Evolutionary conservation across 371 early-diverging fungal genomes (phyloP).

Genomic region (Amoeboaphelidium protococcarum): DNA sequence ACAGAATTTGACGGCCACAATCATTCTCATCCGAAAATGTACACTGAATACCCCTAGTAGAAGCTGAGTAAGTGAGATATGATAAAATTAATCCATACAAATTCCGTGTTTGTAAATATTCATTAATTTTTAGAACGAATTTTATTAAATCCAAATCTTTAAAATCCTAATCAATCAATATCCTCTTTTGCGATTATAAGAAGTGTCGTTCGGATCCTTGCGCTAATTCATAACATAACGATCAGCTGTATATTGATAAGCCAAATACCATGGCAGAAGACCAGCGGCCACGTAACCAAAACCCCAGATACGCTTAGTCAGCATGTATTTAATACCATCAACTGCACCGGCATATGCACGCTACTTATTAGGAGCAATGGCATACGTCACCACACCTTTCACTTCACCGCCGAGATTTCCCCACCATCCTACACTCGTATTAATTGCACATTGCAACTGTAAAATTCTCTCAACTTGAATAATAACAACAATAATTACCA

Average conservation of each 20-base stretch:
- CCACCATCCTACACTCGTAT: neutral
- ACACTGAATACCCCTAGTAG: no score
- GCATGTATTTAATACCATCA: neutral
- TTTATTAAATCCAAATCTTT: no score
- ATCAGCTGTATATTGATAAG: neutral
- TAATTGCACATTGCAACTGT: no score
- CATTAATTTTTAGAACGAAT: no score
- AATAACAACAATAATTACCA: no score
- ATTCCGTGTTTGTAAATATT: no score
- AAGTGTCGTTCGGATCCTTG: neutral
- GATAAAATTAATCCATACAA: no score
- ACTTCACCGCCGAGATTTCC: neutral
- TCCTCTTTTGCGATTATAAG: neutral
- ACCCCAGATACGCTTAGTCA: neutral
- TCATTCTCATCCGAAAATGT: no score
- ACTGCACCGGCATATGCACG: neutral
- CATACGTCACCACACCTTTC: neutral
- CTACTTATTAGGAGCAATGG: neutral
- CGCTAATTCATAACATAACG: neutral
- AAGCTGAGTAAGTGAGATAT: no score
- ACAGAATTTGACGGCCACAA: no score
- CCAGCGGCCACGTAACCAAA: neutral
- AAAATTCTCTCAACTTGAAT: no score
- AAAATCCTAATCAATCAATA: no score
- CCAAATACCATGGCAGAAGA: neutral